Percentiles rank a stretch among this genome's conserved stretches.
Evolutionary conservation across 2,329 filamentous ascomycete genomes (phyloP).

Genomic region (Pezicula radicicola): DNA sequence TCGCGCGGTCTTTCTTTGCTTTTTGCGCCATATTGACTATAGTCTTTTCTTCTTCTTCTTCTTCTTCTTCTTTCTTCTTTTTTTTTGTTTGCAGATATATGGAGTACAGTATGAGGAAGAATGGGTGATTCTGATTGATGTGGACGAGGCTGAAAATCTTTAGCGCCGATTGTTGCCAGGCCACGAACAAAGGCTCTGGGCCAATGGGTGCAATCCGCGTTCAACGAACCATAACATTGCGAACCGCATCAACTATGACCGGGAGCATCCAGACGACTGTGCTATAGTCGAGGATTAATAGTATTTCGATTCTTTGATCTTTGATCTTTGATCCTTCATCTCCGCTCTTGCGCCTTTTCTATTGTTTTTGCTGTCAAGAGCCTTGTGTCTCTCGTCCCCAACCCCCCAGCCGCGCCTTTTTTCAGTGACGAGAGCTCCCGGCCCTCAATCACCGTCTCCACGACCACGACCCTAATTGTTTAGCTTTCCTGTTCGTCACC

Average conservation of each 20-base stretch:
- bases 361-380: neutral
- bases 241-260: constrained; percentile 6
- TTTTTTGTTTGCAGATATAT: too few species aligned
- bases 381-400: neutral
- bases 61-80: too few species aligned
- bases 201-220: constrained; percentile 17
- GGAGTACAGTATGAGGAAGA: too few species aligned
- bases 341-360: constrained; percentile 1
- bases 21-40: constrained; percentile 28
- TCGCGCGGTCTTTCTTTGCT: constrained; percentile 55
- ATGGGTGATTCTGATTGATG: neutral
- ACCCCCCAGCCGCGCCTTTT: neutral
- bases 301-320: constrained; percentile 2
- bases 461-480: neutral
- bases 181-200: constrained; percentile 5
- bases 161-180: constrained; percentile 10
- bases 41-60: too few species aligned
- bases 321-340: constrained; percentile 10
- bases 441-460: neutral
- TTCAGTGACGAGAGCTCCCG: neutral
- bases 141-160: constrained; percentile 16
- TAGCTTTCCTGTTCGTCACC: neutral
- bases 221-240: constrained; percentile 24
- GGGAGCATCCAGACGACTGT: neutral
- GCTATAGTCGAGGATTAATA: constrained; percentile 7